phyloP scores from a whole-genome alignment of 352 stramenopile genomes.

The Pythium aquatile region DNA sequence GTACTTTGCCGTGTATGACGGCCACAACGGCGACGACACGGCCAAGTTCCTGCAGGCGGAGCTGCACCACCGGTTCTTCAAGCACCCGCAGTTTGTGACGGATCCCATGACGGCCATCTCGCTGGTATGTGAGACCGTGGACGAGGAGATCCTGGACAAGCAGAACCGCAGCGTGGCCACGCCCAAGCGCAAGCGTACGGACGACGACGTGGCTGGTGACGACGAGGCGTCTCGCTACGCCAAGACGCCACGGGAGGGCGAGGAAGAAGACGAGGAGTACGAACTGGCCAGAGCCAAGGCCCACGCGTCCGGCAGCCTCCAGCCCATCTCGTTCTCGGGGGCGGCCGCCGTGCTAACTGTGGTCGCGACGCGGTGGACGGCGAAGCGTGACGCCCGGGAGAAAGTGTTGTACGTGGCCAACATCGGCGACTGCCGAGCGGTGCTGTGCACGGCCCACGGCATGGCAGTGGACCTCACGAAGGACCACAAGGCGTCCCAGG shows the following conservation, averaged over 20 bases:
- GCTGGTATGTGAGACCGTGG: constrained; percentile 55
- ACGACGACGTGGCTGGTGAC: constrained; percentile 20
- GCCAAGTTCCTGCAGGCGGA: constrained; percentile 72
- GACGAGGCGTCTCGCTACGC: constrained; percentile 5
- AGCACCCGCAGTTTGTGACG: constrained; percentile 50
- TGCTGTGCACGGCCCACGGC: constrained; percentile 77
- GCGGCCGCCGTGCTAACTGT: constrained; percentile 65
- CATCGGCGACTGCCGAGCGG: constrained; percentile 88
- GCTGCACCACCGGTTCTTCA: constrained; percentile 76
- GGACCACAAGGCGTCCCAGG: constrained; percentile 86
- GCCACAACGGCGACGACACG: constrained; percentile 85
- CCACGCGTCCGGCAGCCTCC: constrained; percentile 37
- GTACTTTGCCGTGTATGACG: constrained; percentile 88
- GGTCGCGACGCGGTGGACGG: constrained; percentile 22
- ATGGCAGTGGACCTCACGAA: constrained; percentile 76
- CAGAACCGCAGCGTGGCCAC: constrained; percentile 66
- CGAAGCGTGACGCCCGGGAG: constrained; percentile 28
- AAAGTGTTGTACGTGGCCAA: constrained; percentile 83
- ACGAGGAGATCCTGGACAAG: constrained; percentile 74
- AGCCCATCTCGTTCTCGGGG: constrained; percentile 87
- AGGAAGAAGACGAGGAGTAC: constrained; percentile 37
- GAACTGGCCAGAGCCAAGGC: constrained; percentile 33
- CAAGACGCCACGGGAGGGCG: constrained; percentile 14
- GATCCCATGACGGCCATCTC: constrained; percentile 54
- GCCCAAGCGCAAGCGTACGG: constrained; percentile 63